Conservation (phyloP, 2,329 filamentous ascomycete species). For the Teratosphaeria pseudoeucalypti region DNA sequence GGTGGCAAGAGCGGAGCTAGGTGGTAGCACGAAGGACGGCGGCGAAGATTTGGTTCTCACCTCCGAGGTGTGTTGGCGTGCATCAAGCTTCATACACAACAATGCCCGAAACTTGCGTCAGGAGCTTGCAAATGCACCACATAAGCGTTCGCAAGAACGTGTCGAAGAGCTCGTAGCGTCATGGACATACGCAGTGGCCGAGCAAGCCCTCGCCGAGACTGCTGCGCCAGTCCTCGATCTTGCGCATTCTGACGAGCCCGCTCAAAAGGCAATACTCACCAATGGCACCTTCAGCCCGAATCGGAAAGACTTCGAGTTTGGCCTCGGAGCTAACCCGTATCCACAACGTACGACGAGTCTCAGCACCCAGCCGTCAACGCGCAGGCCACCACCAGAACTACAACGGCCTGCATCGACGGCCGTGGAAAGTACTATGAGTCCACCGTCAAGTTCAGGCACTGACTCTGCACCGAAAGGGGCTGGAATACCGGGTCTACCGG, state of each 20-base stretch:
- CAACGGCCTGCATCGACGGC: conserved; percentile 3
- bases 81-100: conserved; percentile 73
- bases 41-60: conserved; percentile 65
- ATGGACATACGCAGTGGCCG: conserved; percentile 65
- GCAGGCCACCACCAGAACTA: conserved; percentile 6
- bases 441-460: conserved; percentile 9
- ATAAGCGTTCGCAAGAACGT: conserved; percentile 28
- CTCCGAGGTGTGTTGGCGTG: conserved; percentile 75
- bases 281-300: conserved; percentile 10
- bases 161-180: conserved; percentile 67
- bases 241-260: conserved; percentile 4
- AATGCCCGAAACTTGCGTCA: conserved; percentile 69
- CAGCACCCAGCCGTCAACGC: background rate
- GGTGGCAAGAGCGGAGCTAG: conserved; percentile 32
- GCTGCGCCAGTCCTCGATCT: conserved; percentile 16
- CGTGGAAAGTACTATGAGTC: conserved; percentile 5
- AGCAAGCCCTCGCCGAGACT: conserved; percentile 68
- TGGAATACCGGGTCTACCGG: conserved; percentile 50
- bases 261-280: conserved; percentile 1
- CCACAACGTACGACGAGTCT: conserved; percentile 21
- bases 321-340: conserved; percentile 22
- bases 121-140: conserved; percentile 52
- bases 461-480: conserved; percentile 5
- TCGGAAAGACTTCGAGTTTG: conserved; percentile 17
- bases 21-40: conserved; percentile 20